These are phyloP conservation scores for Trypanosoma rangeli DNA, from an alignment of 208 protist species.

Conservation along the genomic window DNA sequence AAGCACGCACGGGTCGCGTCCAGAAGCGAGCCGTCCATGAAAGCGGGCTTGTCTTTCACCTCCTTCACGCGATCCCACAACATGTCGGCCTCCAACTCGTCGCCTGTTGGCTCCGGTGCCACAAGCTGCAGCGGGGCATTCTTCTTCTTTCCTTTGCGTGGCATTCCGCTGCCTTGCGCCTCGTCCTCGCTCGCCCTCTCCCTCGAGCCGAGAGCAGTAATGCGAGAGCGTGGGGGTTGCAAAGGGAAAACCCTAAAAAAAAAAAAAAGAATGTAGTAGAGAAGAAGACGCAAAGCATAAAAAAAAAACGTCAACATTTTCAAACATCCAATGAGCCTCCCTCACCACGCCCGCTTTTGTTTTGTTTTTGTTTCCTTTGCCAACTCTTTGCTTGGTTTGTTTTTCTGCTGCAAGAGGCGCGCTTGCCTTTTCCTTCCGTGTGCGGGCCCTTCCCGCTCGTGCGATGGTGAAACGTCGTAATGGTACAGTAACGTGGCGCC, in stretches of 20 bases:
- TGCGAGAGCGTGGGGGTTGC: too few species aligned
- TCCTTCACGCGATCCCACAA: conserved; percentile 40
- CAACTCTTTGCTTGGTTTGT: too few species aligned
- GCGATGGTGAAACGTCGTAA: too few species aligned
- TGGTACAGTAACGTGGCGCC: too few species aligned
- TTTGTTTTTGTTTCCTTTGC: too few species aligned
- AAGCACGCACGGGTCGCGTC: conserved; percentile 42
- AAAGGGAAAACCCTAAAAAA: not conserved
- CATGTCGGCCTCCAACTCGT: conserved; percentile 48
- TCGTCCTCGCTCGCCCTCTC: not conserved
- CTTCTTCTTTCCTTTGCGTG: conserved; percentile 31
- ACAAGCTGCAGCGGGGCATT: conserved; percentile 32
- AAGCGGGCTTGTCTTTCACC: conserved; percentile 31
- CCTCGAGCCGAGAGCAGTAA: too few species aligned
- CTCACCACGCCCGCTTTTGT: too few species aligned
- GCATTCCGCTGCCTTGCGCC: not conserved
- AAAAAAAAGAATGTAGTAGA: conserved; percentile 11
- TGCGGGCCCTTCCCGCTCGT: too few species aligned
- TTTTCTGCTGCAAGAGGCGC: too few species aligned
- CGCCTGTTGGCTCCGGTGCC: conserved; percentile 47
- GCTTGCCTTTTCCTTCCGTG: too few species aligned
- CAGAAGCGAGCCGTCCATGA: conserved; percentile 40
- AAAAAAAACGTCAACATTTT: conserved; percentile 1
- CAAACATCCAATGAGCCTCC: not conserved
- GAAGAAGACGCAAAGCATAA: conserved; percentile 19